phyloP scores from a whole-genome alignment of 1,284 basidiomycete genomes.

The Microbotryum violaceum region DNA sequence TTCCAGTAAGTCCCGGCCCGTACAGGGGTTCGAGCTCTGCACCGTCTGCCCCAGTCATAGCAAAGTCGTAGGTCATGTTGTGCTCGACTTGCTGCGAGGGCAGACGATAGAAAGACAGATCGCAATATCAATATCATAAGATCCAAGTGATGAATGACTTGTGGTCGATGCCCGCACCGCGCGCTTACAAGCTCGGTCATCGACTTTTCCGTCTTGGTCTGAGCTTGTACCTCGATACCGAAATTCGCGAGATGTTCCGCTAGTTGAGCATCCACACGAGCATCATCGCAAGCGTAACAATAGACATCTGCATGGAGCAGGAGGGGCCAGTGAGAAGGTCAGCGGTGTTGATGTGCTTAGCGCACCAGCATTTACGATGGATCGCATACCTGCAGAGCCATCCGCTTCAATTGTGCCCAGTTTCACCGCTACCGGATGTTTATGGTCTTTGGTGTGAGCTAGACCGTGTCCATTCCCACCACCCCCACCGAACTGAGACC shows the following conservation, averaged over 20 bases:
- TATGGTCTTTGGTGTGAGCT: slow-evolving; percentile 65
- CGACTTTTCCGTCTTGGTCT: slow-evolving; percentile 90
- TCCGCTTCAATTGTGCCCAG: slow-evolving; percentile 95
- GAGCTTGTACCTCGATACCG: slow-evolving; percentile 74
- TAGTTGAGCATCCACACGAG: slow-evolving; percentile 71
- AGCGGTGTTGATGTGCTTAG: not conserved
- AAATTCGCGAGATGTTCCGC: slow-evolving; percentile 68
- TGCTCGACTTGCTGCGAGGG: slow-evolving; percentile 80
- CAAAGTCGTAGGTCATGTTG: slow-evolving; percentile 91
- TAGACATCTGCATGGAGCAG: slow-evolving; percentile 63
- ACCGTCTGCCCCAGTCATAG: slow-evolving; percentile 82
- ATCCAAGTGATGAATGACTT: slow-evolving; percentile 30
- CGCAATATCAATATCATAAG: not conserved
- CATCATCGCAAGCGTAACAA: slow-evolving; percentile 88
- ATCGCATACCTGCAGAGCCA: slow-evolving; percentile 66
- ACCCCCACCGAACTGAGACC: slow-evolving; percentile 74
- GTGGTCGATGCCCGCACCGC: too few relatives aligned
- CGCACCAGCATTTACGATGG: too few relatives aligned
- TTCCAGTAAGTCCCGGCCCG: slow-evolving; percentile 79
- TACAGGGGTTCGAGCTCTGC: slow-evolving; percentile 80
- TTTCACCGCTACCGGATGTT: slow-evolving; percentile 83
- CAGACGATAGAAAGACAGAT: not conserved
- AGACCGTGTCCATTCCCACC: slow-evolving; percentile 89
- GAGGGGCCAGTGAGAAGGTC: not conserved
- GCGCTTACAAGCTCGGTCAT: slow-evolving; percentile 78